These are phyloP conservation scores for Camelina hispida DNA, from an alignment of 345 rosid genomes.

Conservation along the genomic window DNA sequence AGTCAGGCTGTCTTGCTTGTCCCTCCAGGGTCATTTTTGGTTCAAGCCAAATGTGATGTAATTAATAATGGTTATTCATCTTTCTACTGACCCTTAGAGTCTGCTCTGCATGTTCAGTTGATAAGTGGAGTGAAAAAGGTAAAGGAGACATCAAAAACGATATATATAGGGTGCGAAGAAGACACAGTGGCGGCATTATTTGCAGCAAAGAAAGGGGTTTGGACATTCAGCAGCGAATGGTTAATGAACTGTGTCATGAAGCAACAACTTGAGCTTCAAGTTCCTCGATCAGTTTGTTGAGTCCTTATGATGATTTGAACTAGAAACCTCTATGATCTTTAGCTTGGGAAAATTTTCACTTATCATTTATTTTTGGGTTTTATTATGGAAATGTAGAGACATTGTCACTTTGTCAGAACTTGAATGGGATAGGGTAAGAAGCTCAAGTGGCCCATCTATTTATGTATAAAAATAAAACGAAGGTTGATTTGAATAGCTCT, in stretches of 20 bases:
- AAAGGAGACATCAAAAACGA: conserved; percentile 49
- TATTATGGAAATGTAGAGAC: conserved; percentile 10
- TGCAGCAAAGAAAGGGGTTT: conserved; percentile 61
- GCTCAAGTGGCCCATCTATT: conserved; percentile 13
- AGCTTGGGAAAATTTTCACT: background rate
- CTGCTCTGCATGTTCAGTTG: too few species aligned
- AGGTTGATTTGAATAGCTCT: too few species aligned
- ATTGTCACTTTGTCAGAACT: background rate
- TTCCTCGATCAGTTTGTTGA: conserved; percentile 71
- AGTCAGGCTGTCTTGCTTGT: too few species aligned
- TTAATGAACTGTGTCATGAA: conserved; percentile 73
- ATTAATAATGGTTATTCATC: too few species aligned
- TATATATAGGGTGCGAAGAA: conserved; percentile 70
- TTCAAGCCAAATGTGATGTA: too few species aligned
- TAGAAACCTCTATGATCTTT: conserved; percentile 6
- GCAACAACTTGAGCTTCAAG: conserved; percentile 70
- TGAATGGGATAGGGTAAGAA: background rate
- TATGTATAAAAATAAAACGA: conserved; percentile 12
- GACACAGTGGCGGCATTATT: conserved; percentile 65
- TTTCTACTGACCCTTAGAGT: too few species aligned
- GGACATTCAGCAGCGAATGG: conserved; percentile 79
- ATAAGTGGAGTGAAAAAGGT: conserved; percentile 44
- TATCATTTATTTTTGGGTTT: background rate
- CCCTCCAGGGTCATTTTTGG: too few species aligned
- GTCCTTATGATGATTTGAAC: conserved; percentile 52